These are phyloP conservation scores for Tolypocladium nubicola DNA, from an alignment of 2,329 filamentous ascomycete genomes.

Conservation along the genomic window DNA sequence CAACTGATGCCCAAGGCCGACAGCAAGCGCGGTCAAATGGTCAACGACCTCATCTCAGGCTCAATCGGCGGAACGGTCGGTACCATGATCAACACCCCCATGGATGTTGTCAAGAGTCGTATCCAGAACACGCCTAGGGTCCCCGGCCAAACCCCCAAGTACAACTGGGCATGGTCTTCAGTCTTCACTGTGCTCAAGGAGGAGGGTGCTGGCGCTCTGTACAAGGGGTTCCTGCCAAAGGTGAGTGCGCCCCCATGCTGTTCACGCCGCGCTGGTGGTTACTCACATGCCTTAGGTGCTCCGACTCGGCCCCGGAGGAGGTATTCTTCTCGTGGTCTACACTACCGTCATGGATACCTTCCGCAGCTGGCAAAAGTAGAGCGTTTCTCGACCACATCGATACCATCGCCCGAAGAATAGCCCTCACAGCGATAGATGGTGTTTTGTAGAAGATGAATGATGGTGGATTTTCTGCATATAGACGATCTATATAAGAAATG, in stretches of 20 bases:
- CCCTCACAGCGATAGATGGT: not conserved
- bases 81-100: slow-evolving; percentile 87
- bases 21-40: slow-evolving; percentile 70
- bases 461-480: not conserved
- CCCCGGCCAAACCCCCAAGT: slow-evolving; percentile 75
- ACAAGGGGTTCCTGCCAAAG: slow-evolving; percentile 98
- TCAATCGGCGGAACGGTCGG: slow-evolving; percentile 77
- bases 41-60: slow-evolving; percentile 81
- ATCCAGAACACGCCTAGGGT: slow-evolving; percentile 91
- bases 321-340: slow-evolving; percentile 74
- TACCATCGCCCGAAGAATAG: not conserved
- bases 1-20: slow-evolving; percentile 70
- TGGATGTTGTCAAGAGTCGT: slow-evolving; percentile 96
- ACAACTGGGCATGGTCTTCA: slow-evolving; percentile 96
- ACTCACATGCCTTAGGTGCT: slow-evolving; percentile 20
- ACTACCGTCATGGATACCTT: slow-evolving; percentile 92
- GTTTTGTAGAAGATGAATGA: not conserved
- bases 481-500: no score
- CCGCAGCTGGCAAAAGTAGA: slow-evolving; percentile 40
- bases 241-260: slow-evolving; percentile 49
- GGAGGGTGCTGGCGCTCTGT: slow-evolving; percentile 83
- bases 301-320: slow-evolving; percentile 44
- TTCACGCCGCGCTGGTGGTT: not conserved
- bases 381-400: not conserved
- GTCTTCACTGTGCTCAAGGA: slow-evolving; percentile 81